Evolutionary conservation across 108 stramenopile species (phyloP).

Genomic region (Seminavis robusta): DNA sequence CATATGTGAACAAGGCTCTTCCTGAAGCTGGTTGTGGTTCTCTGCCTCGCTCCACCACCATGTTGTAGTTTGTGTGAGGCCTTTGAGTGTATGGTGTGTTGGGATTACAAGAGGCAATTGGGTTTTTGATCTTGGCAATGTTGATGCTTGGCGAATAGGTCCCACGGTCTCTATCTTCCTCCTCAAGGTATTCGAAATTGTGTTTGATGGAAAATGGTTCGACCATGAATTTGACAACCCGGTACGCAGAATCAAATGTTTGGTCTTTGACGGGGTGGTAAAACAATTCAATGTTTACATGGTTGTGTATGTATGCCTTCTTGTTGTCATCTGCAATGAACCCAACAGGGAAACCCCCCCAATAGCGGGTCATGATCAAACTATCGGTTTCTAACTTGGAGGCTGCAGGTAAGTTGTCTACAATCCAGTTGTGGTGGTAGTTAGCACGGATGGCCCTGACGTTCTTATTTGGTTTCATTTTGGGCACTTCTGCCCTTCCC

Average conservation of each 20-base stretch:
- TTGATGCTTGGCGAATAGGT: slow-evolving; percentile 6
- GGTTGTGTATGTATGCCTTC: slow-evolving; percentile 92
- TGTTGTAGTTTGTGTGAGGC: slow-evolving; percentile 74
- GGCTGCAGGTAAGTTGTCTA: slow-evolving; percentile 96
- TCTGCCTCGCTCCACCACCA: slow-evolving; percentile 58
- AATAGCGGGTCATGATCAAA: slow-evolving; percentile 70
- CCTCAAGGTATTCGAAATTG: slow-evolving; percentile 55
- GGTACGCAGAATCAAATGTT: slow-evolving; percentile 62
- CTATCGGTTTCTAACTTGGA: slow-evolving; percentile 69
- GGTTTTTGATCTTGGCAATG: slow-evolving; percentile 62
- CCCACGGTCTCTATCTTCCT: slow-evolving; percentile 28
- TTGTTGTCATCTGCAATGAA: slow-evolving; percentile 59
- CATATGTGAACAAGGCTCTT: slow-evolving; percentile 93
- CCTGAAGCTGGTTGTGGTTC: slow-evolving; percentile 71
- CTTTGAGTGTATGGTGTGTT: slow-evolving; percentile 8
- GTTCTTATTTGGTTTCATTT: slow-evolving; percentile 73
- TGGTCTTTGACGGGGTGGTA: slow-evolving; percentile 89
- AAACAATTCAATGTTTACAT: slow-evolving; percentile 92
- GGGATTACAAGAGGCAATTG: slow-evolving; percentile 64
- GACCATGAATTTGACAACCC: slow-evolving; percentile 93
- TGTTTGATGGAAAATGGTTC: slow-evolving; percentile 97
- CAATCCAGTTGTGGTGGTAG: slow-evolving; percentile 98
- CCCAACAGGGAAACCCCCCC: slow-evolving; percentile 94
- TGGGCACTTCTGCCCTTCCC: slow-evolving; percentile 59
- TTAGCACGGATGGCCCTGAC: slow-evolving; percentile 88